These are phyloP conservation scores for Eucalyptus polyanthemos DNA, from an alignment of 345 rosid genomes.

Conservation along the genomic window DNA sequence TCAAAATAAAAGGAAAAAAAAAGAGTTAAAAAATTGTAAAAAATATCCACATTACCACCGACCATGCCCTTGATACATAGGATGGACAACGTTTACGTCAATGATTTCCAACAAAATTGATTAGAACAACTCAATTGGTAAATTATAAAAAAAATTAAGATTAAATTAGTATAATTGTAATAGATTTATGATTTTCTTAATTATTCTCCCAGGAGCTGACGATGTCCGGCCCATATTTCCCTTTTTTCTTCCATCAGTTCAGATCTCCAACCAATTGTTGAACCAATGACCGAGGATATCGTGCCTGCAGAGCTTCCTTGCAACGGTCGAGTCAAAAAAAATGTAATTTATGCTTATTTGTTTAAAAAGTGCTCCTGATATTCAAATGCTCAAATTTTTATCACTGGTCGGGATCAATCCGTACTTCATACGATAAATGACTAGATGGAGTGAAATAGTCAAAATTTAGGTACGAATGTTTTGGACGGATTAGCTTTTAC, in stretches of 20 bases:
- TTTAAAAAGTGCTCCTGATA: not conserved
- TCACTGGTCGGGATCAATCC: not conserved
- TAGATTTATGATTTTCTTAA: not conserved
- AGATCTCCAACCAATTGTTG: not conserved
- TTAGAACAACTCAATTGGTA: too few species aligned
- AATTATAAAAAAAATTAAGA: too few species aligned
- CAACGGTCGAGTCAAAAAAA: not conserved
- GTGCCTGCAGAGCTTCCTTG: not conserved
- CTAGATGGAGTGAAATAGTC: not conserved
- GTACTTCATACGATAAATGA: not conserved
- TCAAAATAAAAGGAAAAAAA: not conserved
- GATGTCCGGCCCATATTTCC: not conserved
- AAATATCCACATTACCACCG: too few species aligned
- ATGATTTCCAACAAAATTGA: too few species aligned
- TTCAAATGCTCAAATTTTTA: not conserved
- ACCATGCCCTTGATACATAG: not conserved
- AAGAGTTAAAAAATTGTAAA: too few species aligned
- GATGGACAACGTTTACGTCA: not conserved
- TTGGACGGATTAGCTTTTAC: not conserved
- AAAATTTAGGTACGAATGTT: not conserved
- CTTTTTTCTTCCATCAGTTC: not conserved
- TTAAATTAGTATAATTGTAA: rapidly evolving
- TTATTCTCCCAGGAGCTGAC: not conserved
- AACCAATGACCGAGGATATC: not conserved
- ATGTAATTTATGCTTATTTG: not conserved